Evolutionary conservation across 116 monocot species (phyloP).

Genomic region (Posidonia oceanica): DNA sequence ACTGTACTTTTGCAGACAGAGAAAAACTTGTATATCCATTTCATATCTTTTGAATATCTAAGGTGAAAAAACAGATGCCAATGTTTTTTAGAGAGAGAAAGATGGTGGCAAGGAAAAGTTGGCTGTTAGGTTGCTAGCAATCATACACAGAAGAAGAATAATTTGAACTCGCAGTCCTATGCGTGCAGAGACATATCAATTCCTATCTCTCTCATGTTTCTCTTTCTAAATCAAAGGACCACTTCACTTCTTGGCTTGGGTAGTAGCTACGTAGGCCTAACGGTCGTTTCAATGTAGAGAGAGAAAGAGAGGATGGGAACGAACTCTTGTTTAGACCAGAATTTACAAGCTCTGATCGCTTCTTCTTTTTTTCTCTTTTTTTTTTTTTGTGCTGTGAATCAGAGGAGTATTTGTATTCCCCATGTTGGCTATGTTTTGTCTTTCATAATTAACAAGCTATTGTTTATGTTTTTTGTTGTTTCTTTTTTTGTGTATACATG

Average conservation of each 20-base stretch:
- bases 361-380: too few species aligned
- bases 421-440: too few species aligned
- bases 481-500: too few species aligned
- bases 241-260: not conserved
- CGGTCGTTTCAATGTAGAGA: constrained; percentile 6
- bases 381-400: too few species aligned
- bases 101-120: not conserved
- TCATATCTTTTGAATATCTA: constrained; percentile 4
- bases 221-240: not conserved
- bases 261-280: constrained; percentile 1
- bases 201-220: not conserved
- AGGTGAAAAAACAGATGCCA: not conserved
- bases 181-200: not conserved
- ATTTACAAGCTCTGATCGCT: too few species aligned
- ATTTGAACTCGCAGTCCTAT: constrained; percentile 10
- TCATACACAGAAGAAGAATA: constrained; percentile 9
- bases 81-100: not conserved
- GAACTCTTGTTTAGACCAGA: too few species aligned
- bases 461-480: too few species aligned
- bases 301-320: not conserved
- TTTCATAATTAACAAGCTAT: too few species aligned
- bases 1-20: not conserved
- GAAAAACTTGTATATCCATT: not conserved
- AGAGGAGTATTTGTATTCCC: too few species aligned
- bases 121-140: not conserved